Conservation (phyloP, 192 early-diverging fungal genomes). For the Gonapodya prolifera region DNA sequence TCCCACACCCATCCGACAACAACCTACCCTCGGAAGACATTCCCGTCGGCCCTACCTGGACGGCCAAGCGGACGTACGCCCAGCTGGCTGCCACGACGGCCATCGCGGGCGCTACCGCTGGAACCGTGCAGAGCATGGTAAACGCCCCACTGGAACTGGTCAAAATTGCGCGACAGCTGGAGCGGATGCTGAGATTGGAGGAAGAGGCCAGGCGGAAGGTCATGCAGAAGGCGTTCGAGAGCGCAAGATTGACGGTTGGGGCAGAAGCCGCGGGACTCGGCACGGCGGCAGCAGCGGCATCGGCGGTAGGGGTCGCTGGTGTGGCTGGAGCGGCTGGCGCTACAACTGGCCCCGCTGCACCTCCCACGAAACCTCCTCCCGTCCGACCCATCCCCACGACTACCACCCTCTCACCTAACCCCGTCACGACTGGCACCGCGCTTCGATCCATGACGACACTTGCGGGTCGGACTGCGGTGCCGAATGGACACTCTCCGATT, state of each 20-base stretch:
- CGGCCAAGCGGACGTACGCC: neutral
- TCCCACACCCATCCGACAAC: neutral
- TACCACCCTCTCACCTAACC: neutral
- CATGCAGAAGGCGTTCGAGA: neutral
- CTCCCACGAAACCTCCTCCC: neutral
- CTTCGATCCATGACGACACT: neutral
- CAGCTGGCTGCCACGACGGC: neutral
- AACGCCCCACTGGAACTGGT: neutral
- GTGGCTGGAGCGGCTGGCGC: neutral
- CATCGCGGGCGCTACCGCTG: neutral
- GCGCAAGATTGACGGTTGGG: neutral
- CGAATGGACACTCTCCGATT: too few relatives aligned
- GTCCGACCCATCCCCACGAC: neutral
- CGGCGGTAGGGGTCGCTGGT: neutral
- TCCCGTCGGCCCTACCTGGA: neutral
- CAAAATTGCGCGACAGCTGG: constrained; percentile 2
- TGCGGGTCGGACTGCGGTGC: neutral
- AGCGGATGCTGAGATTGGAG: constrained; percentile 1
- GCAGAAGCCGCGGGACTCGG: too few relatives aligned
- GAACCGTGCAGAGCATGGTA: neutral
- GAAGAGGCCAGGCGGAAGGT: neutral
- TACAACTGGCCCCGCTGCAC: neutral
- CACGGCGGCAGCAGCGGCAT: neutral
- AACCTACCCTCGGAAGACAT: neutral
- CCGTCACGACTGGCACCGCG: neutral